A percentile compares a stretch with the other conserved stretches of the same genome.
Evolutionary conservation across 2,329 filamentous ascomycete species (phyloP).

Genomic region (Graphiopsis chlorocephala): DNA sequence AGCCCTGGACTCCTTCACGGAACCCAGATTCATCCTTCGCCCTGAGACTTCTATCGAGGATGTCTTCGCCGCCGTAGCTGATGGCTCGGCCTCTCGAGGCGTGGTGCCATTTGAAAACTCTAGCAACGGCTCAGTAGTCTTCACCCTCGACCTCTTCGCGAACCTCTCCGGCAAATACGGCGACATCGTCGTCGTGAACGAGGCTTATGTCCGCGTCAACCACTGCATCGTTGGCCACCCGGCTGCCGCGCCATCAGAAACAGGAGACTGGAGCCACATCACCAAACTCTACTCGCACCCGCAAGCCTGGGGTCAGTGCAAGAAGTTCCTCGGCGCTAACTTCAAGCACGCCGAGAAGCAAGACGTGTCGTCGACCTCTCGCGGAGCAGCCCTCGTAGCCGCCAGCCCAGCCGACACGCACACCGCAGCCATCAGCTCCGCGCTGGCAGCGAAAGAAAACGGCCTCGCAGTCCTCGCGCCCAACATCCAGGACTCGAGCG

Average conservation of each 20-base stretch:
- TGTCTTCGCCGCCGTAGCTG: slow-evolving; percentile 76
- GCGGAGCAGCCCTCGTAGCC: slow-evolving; percentile 73
- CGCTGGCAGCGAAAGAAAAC: slow-evolving; percentile 67
- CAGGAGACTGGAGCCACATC: slow-evolving; percentile 57
- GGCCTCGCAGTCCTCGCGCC: slow-evolving; percentile 66
- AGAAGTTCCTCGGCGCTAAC: slow-evolving; percentile 65
- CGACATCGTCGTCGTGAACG: slow-evolving; percentile 73
- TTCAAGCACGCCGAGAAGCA: slow-evolving; percentile 74
- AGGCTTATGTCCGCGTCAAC: slow-evolving; percentile 82
- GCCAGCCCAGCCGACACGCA: slow-evolving; percentile 53
- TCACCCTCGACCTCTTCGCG: slow-evolving; percentile 84
- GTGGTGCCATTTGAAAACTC: slow-evolving; percentile 96
- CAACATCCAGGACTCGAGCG: slow-evolving; percentile 68
- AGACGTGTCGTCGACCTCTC: slow-evolving; percentile 81
- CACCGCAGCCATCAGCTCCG: slow-evolving; percentile 75
- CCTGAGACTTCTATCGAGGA: slow-evolving; percentile 56
- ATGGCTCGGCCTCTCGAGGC: slow-evolving; percentile 62
- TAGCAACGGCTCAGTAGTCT: slow-evolving; percentile 86
- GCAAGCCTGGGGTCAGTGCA: slow-evolving; percentile 92
- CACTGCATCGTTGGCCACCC: slow-evolving; percentile 74
- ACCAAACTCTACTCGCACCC: slow-evolving; percentile 85
- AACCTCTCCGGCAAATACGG: slow-evolving; percentile 64
- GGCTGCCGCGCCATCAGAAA: neutral
- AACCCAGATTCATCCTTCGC: slow-evolving; percentile 29
- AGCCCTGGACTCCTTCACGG: slow-evolving; percentile 10